Evolutionary conservation across 1,284 basidiomycete genomes (phyloP), one percentile per base, ranked within the genome.

Genomic region (Puccinia coronata): DNA sequence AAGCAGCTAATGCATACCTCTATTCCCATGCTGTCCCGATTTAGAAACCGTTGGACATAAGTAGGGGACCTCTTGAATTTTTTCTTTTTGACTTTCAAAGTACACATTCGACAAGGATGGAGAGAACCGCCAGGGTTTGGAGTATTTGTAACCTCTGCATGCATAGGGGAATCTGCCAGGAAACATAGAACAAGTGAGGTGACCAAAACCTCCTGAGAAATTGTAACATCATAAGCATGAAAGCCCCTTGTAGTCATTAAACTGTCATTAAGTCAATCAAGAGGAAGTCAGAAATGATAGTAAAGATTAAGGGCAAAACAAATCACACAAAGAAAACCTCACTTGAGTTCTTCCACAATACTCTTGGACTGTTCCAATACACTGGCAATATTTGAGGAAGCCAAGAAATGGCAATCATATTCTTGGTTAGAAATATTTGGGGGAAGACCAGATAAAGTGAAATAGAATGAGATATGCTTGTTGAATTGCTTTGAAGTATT

Each of bases 401-500:
- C 14, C 23, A 76, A 25, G 23, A 61, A 76, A 34, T 76, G 73
- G 25, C 34, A 43, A n/a, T 76, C 5, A 23, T 43, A 76, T 28
- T 76, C 55, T 31, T 43, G 36, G 8, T 67, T 67, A n/a, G 63
- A 67, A 18, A 43, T 6, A 28, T 43, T 78, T 0, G 82, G 84
- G 1, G 85, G 84, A 0, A 88, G 84, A 16, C 87, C 86, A 34
- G 85, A 86, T 2, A 84, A 76, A 2, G 85, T 86, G 69, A 87
- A 86, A 0, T 88, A 83, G 53, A n/a, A n/a, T n/a, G n/a, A n/a
- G n/a, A n/a, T n/a, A n/a, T n/a, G n/a, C n/a, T n/a, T n/a, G n/a
- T n/a, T 87, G 86, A 2, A 88, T 78, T 88, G 87, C 82, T 88
- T 88, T 0, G 87, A 88, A 0, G 84, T 31, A 82, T 88, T 88